Base-by-base conservation (phyloP, 228 moss, liverwort and hornwort species). In the Sphagnum magellanicum region DNA sequence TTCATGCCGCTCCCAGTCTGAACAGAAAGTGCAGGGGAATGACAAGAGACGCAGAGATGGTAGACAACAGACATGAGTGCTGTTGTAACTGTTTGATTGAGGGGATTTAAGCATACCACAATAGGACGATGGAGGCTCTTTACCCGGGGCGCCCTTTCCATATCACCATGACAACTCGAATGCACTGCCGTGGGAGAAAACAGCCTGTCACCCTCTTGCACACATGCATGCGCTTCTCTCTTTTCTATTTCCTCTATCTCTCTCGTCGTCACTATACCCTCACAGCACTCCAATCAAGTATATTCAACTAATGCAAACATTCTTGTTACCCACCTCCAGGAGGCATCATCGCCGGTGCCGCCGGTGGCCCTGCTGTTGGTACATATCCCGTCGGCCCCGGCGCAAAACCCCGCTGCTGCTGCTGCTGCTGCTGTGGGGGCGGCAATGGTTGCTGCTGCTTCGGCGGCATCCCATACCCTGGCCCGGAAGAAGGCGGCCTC, bases 161-260 rank as follows among this genome's bases (percentile, higher is more conserved):
- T 91, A 88, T 96, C 96, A 95, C 92, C 95, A 90, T 89, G 92
- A 90, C 92, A 91, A 89, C 86, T 92, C 89, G 96, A 86, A 91
- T 88, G 86, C 92, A 92, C 96, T 96, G 96, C 91, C 91, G 96
- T 89, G 83, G 96, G 96, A 96, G 90, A 91, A 95, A 92, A 96
- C 92, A 96, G 92, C 84, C 96, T 88, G 96, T 96, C 95, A 96
- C 95, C 95, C 92, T 89, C 88, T 91, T 92, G 92, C 90, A 92
- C 92, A 92, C 91, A 92, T 89, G 76, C 80, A 92, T 79, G 76
- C 75, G 77, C 72, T 80, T 50, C 58, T 49, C 48, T 49, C 50
- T 75, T 69, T 71, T 73, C 63, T 71, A 73, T 76, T 72, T 65
- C 46, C 67, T 73, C 62, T 70, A 78, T 71, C 49, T 64, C 47